Conservation (phyloP, 257 asterid species). For the Rauvolfia tetraphylla region DNA sequence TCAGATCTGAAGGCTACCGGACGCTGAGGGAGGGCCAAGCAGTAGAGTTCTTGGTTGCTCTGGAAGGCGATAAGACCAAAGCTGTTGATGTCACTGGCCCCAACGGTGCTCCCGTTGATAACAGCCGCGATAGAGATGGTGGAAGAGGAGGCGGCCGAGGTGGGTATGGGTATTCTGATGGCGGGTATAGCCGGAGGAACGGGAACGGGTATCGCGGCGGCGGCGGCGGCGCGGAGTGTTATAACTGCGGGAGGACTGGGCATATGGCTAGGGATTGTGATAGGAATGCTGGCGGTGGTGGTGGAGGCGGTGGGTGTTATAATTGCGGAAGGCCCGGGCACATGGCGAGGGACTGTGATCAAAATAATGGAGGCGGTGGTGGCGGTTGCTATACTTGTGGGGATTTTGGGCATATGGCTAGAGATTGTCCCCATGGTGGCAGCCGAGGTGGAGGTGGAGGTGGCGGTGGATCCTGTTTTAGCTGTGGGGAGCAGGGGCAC, state of each 20-base stretch:
- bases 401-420: constrained; percentile 50
- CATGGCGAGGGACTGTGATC: constrained; percentile 15
- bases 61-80: constrained; percentile 55
- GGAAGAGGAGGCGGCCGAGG: constrained; percentile 27
- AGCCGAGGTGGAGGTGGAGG: constrained; percentile 34
- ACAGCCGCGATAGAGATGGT: constrained; percentile 17
- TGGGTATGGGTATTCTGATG: constrained; percentile 37
- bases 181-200: constrained; percentile 27
- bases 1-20: constrained; percentile 77
- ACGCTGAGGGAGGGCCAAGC: constrained; percentile 68
- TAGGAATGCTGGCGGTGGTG: constrained; percentile 12
- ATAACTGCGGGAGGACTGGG: constrained; percentile 38
- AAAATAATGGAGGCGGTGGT: background rate
- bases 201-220: constrained; percentile 28
- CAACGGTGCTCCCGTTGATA: constrained; percentile 46
- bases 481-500: constrained; percentile 65
- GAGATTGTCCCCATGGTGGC: constrained; percentile 35
- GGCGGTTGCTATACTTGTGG: constrained; percentile 63
- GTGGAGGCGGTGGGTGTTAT: constrained; percentile 15
- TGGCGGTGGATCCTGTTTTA: constrained; percentile 40
- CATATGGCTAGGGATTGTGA: constrained; percentile 49
- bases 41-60: constrained; percentile 59
- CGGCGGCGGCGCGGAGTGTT: constrained; percentile 43
- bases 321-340: constrained; percentile 10
- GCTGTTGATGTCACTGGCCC: constrained; percentile 71